These are phyloP conservation scores for Physcomitrium patens DNA, from an alignment of 225 moss, liverwort and hornwort genomes.

Conservation along the genomic window DNA sequence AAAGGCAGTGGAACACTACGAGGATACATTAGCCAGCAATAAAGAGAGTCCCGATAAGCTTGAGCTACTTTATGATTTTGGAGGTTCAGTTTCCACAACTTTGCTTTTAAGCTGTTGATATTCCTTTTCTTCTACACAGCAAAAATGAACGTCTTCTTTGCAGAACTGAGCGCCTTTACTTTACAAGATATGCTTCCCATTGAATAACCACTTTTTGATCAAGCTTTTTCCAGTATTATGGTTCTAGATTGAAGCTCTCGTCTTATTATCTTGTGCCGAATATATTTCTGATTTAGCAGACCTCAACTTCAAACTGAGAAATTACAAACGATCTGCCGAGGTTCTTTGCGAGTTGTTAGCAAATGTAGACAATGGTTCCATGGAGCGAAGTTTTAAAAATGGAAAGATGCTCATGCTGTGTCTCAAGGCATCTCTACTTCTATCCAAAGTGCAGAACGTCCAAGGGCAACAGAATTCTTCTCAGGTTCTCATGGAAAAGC, in stretches of 20 bases:
- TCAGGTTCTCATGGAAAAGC: constrained; percentile 50
- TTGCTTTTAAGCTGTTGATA: neutral
- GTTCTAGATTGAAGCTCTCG: constrained; percentile 10
- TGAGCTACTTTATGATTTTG: constrained; percentile 61
- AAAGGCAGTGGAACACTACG: constrained; percentile 77
- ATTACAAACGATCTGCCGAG: constrained; percentile 62
- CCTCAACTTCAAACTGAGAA: constrained; percentile 76
- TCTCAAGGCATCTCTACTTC: constrained; percentile 78
- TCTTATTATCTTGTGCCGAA: neutral
- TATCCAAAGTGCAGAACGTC: constrained; percentile 86
- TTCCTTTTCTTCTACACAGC: neutral
- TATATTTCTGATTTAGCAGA: constrained; percentile 43
- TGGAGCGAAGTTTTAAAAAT: constrained; percentile 52
- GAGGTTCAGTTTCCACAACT: constrained; percentile 50
- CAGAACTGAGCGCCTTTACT: neutral
- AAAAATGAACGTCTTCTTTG: neutral
- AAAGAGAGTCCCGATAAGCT: constrained; percentile 51
- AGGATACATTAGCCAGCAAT: constrained; percentile 46
- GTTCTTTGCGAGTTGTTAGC: constrained; percentile 66
- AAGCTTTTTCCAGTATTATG: neutral
- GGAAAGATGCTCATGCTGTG: constrained; percentile 67
- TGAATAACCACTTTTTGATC: neutral
- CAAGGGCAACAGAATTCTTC: constrained; percentile 56
- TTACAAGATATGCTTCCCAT: neutral
- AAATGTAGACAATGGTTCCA: constrained; percentile 55